Evolutionary conservation across 2,329 filamentous ascomycete species (phyloP).

Genomic region (Pseudocercospora musae): DNA sequence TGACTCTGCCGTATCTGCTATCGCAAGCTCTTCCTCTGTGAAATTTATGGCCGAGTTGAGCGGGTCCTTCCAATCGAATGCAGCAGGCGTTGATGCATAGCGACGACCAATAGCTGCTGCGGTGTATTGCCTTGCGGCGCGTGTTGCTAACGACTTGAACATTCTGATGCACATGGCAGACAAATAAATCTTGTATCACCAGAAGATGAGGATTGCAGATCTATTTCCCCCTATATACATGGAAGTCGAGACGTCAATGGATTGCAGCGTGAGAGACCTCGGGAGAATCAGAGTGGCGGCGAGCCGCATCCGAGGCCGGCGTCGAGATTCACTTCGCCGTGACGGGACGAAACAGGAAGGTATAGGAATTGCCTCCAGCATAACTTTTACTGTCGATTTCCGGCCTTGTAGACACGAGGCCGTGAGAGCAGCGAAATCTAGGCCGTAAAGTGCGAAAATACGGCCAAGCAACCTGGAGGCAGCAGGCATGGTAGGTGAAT

Average conservation of each 20-base stretch:
- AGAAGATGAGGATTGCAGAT: neutral
- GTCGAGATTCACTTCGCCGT: neutral
- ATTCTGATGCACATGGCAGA: conserved; percentile 29
- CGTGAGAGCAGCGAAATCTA: neutral
- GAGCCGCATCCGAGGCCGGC: neutral
- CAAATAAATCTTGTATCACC: neutral
- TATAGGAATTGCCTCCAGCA: neutral
- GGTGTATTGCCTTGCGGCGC: conserved; percentile 39
- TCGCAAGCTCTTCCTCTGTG: conserved; percentile 87
- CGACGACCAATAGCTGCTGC: conserved; percentile 35
- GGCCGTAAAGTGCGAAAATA: neutral
- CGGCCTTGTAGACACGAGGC: neutral
- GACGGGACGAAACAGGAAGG: neutral
- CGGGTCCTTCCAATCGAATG: conserved; percentile 91
- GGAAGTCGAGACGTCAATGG: neutral
- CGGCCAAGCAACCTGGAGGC: neutral
- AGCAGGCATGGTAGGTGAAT: neutral
- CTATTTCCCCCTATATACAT: neutral
- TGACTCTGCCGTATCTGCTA: conserved; percentile 83
- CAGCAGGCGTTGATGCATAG: conserved; percentile 41
- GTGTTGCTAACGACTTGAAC: conserved; percentile 44
- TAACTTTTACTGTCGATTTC: no score
- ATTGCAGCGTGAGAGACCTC: neutral
- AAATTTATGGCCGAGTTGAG: conserved; percentile 66
- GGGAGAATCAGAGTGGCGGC: conserved; percentile 1